These are phyloP conservation scores for Pestalotiopsis sp. DNA, from an alignment of 2,329 filamentous ascomycete species.

Conservation along the genomic window DNA sequence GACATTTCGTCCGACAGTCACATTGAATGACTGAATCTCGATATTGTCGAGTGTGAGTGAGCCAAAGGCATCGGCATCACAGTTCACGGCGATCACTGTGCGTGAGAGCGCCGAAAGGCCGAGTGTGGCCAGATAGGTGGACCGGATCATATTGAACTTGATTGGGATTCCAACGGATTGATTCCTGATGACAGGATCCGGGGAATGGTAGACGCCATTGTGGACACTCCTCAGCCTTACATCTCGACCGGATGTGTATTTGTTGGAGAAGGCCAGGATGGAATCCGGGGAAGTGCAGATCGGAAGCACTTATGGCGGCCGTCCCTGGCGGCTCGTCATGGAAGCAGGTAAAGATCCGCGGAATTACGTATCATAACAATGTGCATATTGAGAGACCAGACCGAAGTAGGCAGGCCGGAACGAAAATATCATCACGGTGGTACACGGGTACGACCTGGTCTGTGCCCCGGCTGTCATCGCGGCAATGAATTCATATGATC, in stretches of 20 bases:
- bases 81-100: not conserved
- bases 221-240: not conserved
- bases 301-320: not conserved
- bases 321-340: not conserved
- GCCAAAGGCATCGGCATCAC: not conserved
- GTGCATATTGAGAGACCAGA: not conserved
- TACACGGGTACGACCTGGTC: not conserved
- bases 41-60: slow-evolving; percentile 2
- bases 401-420: slow-evolving; percentile 10
- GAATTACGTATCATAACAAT: not conserved
- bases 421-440: not conserved
- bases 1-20: not conserved
- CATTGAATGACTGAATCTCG: slow-evolving; percentile 1
- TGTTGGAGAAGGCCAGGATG: not conserved
- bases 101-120: not conserved
- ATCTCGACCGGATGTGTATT: too few relatives aligned
- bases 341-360: not conserved
- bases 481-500: not conserved
- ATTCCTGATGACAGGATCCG: not conserved
- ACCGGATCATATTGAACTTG: not conserved
- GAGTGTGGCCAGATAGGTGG: not conserved
- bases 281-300: not conserved
- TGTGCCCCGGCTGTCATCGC: not conserved
- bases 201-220: not conserved
- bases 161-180: not conserved